These are phyloP conservation scores for Gossypium turneri DNA, from an alignment of 345 rosid species.

Conservation along the genomic window DNA sequence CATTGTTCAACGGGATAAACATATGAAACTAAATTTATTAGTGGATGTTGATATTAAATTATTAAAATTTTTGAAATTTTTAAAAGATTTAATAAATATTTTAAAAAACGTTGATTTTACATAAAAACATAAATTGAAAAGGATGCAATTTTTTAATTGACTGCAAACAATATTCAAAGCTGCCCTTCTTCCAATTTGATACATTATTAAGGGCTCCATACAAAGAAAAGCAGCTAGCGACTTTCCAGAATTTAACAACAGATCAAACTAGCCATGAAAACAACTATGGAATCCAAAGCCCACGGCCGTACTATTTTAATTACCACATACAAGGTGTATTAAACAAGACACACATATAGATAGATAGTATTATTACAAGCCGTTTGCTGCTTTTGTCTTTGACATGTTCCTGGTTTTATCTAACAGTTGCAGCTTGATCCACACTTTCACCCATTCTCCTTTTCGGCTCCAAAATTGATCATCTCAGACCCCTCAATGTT, in stretches of 20 bases:
- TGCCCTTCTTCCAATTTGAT: neutral
- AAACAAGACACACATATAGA: neutral
- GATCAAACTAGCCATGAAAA: neutral
- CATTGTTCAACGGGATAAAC: too few relatives aligned
- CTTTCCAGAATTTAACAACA: neutral
- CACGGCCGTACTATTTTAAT: neutral
- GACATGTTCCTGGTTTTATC: neutral
- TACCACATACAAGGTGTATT: neutral
- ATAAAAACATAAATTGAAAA: neutral
- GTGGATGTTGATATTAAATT: too few relatives aligned
- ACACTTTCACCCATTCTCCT: conserved; percentile 47
- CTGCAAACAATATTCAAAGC: too few relatives aligned
- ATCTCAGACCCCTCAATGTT: conserved; percentile 30
- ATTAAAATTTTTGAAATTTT: too few relatives aligned
- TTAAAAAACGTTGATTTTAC: too few relatives aligned
- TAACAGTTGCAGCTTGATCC: conserved; percentile 64
- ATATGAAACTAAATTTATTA: too few relatives aligned
- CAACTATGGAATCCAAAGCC: neutral
- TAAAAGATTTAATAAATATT: too few relatives aligned
- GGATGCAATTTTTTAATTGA: neutral
- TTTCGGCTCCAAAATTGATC: conserved; percentile 33
- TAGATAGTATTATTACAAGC: neutral
- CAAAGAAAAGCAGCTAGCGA: neutral
- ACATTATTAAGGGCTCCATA: neutral
- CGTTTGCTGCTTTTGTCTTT: conserved; percentile 15